Conservation (phyloP, 257 asterid species). For the Coffea canephora region DNA sequence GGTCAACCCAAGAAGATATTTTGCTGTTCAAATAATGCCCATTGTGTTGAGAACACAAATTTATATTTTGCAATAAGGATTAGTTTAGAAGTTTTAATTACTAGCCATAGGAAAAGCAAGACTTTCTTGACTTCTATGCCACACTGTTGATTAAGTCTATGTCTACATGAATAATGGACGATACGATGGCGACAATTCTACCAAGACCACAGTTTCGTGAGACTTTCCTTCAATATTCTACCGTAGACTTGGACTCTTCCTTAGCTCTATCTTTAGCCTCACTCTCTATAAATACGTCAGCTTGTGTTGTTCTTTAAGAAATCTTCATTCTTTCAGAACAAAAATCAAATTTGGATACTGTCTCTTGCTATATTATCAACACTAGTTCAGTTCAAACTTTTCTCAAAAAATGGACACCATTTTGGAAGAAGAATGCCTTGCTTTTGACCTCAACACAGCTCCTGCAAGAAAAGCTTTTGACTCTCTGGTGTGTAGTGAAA, state of each 20-base stretch:
- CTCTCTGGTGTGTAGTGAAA: slow-evolving; percentile 10
- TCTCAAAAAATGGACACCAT: slow-evolving; percentile 11
- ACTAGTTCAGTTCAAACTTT: background rate
- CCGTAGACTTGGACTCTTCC: slow-evolving; percentile 16
- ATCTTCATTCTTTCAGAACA: background rate
- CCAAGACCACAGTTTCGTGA: background rate
- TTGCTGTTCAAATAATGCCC: background rate
- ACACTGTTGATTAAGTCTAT: background rate
- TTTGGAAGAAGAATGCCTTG: slow-evolving; percentile 8
- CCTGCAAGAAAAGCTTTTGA: slow-evolving; percentile 9
- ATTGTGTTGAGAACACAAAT: background rate
- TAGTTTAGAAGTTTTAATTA: background rate
- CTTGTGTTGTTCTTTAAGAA: background rate
- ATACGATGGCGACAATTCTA: too few species aligned
- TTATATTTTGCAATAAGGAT: background rate
- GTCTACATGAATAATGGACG: background rate
- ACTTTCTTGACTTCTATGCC: background rate
- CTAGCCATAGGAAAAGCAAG: background rate
- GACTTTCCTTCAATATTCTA: slow-evolving; percentile 11
- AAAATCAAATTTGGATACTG: background rate
- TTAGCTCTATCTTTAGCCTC: background rate
- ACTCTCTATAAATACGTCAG: background rate
- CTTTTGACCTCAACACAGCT: slow-evolving; percentile 35
- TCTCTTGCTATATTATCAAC: background rate
- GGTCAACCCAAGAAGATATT: too few species aligned